These are phyloP conservation scores for Dictyostelium discoideum DNA, from an alignment of 78 protist species.

Conservation along the genomic window dicty_2.7 NC_007091.3:2863001-2863500, in stretches of 20 bases:
- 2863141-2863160: too few relatives aligned
- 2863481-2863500: background rate
- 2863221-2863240: background rate
- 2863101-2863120: constrained; percentile 86
- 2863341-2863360: constrained; percentile 1
- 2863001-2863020: constrained; percentile 92
- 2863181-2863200: constrained; percentile 15
- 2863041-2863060: background rate
- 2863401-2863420: constrained; percentile 54
- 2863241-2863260: background rate
- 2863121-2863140: background rate
- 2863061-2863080: constrained; percentile 87
- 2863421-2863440: constrained; percentile 72
- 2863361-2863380: background rate
- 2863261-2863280: background rate
- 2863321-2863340: constrained; percentile 14
- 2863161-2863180: background rate
- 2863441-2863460: constrained; percentile 82
- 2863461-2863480: constrained; percentile 94
- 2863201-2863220: background rate
- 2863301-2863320: background rate
- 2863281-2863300: background rate
- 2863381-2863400: background rate
- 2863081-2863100: constrained; percentile 92
- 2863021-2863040: constrained; percentile 89